phyloP scores from a whole-genome alignment of 441 rosid genomes.

The Adansonia madagascariensis region DNA sequence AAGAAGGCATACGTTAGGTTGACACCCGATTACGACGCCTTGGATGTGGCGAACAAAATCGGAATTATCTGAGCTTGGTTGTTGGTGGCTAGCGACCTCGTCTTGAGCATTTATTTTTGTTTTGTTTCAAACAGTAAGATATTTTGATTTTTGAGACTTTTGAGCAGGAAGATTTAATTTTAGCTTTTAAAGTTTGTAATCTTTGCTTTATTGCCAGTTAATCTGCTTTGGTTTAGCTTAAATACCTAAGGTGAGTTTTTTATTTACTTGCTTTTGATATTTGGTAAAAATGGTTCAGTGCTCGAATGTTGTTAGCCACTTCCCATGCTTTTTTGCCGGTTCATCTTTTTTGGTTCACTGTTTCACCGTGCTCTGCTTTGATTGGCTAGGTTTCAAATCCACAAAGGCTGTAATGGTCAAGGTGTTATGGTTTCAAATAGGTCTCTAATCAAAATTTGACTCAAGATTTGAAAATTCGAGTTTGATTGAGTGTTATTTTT shows the following conservation, averaged over 20 bases:
- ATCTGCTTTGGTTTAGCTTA: constrained; percentile 11
- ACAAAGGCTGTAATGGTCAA: too few species aligned
- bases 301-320: not conserved
- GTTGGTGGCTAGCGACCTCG: not conserved
- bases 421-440: too few species aligned
- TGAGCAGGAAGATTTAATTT: constrained; percentile 21
- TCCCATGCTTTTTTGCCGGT: too few species aligned
- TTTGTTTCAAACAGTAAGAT: constrained; percentile 16
- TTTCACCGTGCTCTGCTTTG: too few species aligned
- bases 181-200: constrained; percentile 22
- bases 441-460: too few species aligned
- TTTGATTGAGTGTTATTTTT: too few species aligned
- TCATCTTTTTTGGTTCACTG: too few species aligned
- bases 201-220: constrained; percentile 22
- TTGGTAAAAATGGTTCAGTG: not conserved
- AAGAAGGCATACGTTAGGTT: constrained; percentile 94
- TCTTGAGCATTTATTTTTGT: constrained; percentile 7
- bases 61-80: constrained; percentile 72
- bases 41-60: constrained; percentile 94
- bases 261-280: not conserved
- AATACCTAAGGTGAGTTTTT: not conserved
- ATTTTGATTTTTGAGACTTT: constrained; percentile 32
- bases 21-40: constrained; percentile 84
- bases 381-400: too few species aligned
- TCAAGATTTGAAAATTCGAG: too few species aligned